Base-by-base conservation (phyloP, 176 grass and related monocot genomes). In the Avena atlantica region DNA sequence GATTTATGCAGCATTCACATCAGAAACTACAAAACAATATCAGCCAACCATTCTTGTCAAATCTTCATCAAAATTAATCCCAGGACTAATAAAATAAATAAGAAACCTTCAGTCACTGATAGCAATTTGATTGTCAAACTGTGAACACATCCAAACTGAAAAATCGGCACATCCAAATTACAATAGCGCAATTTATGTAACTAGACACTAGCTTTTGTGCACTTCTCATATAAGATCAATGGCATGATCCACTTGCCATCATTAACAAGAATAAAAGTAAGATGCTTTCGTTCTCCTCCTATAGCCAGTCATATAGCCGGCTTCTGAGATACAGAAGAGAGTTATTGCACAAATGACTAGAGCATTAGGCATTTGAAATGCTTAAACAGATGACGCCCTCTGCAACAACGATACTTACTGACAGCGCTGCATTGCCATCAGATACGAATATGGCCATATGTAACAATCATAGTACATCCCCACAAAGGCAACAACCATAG, bases 51-150 rank as follows among this genome's bases (percentile, higher is more conserved):
- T 78, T 62, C 21, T 65, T 14, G 11, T 79, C 50, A 89, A 19
- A 34, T 66, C 9, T 57, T 48, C 31, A 74, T 81, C 68, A 75
- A 86, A 81, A 13, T 68, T 59, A 69, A 9, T 40, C 64, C 74
- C 64, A 47, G 15, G 57, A 60, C 36, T 17, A 3, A 70, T 9
- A 69, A 57, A 89, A 27, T 85, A 36, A 16, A 80, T 70, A 37
- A 69, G 74, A 80, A 40, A 67, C 48, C 17, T 85, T 75, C 2
- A 49, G 15, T 49, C 6, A 17, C 59, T 60, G 13, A 86, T 27
- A 50, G 14, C 19, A 84, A 27, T 29, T 49, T 40, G 70, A 78
- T 27, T 78, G 4, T 59, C 29, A 12, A 62, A 4, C 2, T 45
- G 60, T 70, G 9, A 47, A 47, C 37, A 62, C 70, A 74, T 53